Conservation (phyloP, 148 eudicot species). For the Camellia japonica region DNA sequence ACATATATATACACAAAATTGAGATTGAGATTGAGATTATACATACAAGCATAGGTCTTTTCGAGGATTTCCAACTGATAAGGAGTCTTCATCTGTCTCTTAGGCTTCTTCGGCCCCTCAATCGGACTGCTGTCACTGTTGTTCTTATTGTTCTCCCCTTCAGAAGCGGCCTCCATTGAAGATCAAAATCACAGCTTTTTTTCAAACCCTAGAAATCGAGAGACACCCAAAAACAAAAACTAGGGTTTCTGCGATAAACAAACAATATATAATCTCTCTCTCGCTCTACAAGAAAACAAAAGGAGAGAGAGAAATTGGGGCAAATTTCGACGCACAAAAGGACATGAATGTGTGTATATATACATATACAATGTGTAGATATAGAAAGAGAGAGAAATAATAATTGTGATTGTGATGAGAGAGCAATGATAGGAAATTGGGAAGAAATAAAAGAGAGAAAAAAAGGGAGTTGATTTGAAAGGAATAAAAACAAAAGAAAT, state of each 20-base stretch:
- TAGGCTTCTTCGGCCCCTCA: constrained; percentile 39
- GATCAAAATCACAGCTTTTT: constrained; percentile 18
- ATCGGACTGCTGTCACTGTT: constrained; percentile 16
- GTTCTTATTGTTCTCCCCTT: constrained; percentile 28
- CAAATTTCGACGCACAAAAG: neutral
- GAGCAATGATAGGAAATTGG: constrained; percentile 3
- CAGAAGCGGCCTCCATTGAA: constrained; percentile 43
- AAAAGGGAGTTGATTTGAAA: too few relatives aligned
- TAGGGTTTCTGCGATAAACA: constrained; percentile 19
- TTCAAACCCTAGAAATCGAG: constrained; percentile 25
- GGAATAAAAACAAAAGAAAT: too few relatives aligned
- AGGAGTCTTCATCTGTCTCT: constrained; percentile 58
- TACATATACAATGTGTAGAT: constrained; percentile 3
- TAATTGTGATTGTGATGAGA: neutral
- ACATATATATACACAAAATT: neutral
- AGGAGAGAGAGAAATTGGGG: neutral
- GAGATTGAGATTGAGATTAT: neutral
- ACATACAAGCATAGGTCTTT: constrained; percentile 41
- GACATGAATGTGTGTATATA: neutral
- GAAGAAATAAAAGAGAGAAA: neutral
- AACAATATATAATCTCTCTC: neutral
- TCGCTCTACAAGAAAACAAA: neutral
- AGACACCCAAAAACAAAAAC: constrained; percentile 6
- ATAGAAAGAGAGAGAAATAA: constrained; percentile 15
- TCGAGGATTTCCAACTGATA: constrained; percentile 46